Conservation (phyloP, 148 eudicot species). For the Linanthus parryae region DNA sequence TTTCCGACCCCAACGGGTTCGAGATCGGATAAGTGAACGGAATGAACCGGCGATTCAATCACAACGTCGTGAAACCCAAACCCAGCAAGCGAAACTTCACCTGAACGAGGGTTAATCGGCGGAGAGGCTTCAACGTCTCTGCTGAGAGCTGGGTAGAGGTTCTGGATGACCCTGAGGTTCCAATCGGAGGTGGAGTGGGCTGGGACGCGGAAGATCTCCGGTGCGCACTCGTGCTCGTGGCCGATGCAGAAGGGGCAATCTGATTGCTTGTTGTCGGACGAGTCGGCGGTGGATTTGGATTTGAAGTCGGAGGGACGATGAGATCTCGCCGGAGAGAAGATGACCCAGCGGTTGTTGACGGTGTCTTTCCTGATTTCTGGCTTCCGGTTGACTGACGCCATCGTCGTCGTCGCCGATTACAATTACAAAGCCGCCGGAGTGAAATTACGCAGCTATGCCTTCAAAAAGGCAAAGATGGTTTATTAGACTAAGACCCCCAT, state of each 20-base stretch:
- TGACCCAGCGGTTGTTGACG: constrained; percentile 66
- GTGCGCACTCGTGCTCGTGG: constrained; percentile 84
- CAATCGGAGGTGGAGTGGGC: constrained; percentile 37
- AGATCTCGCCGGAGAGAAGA: constrained; percentile 84
- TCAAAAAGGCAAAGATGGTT: background rate
- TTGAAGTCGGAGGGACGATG: constrained; percentile 90
- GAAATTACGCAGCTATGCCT: background rate
- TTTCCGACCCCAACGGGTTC: constrained; percentile 42
- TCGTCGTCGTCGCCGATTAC: background rate
- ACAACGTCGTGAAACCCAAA: constrained; percentile 95
- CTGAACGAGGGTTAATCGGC: background rate
- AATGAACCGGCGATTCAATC: constrained; percentile 71
- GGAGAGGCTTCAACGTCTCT: constrained; percentile 29
- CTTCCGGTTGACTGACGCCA: constrained; percentile 14
- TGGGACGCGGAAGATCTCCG: constrained; percentile 79
- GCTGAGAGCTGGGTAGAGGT: constrained; percentile 82
- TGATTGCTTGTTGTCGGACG: constrained; percentile 22
- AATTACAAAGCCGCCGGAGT: background rate
- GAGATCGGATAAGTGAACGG: constrained; percentile 64
- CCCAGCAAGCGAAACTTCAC: constrained; percentile 36
- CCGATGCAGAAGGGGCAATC: constrained; percentile 88
- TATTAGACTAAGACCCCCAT: too few species aligned
- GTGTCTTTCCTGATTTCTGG: constrained; percentile 67
- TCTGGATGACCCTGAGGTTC: constrained; percentile 72
- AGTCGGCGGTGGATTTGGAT: constrained; percentile 54